A percentile compares a stretch with the other conserved stretches of the same genome.
These are phyloP conservation scores for Emericellopsis terricola DNA, from an alignment of 495 filamentous ascomycete species.

Conservation along the genomic window DNA sequence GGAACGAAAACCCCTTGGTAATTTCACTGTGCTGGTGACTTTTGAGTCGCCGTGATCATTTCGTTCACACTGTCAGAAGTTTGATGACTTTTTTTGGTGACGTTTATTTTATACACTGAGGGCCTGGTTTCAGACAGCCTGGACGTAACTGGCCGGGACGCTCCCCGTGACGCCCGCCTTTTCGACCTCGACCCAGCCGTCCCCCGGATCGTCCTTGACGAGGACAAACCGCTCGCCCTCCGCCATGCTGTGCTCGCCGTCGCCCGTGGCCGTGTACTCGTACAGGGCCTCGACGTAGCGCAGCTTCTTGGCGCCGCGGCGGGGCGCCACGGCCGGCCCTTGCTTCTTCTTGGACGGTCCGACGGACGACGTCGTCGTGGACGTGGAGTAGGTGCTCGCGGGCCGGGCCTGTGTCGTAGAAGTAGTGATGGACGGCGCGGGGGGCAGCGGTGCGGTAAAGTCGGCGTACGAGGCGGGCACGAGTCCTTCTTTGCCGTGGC, in stretches of 20 bases:
- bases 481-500: conserved; percentile 52
- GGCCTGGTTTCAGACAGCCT: too few species aligned
- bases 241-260: conserved; percentile 71
- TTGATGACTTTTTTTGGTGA: too few species aligned
- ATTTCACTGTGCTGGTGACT: too few species aligned
- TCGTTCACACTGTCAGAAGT: too few species aligned
- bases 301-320: conserved; percentile 85
- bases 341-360: conserved; percentile 51
- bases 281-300: conserved; percentile 88
- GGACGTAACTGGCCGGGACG: conserved; percentile 87
- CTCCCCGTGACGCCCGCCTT: conserved; percentile 76
- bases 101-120: too few species aligned
- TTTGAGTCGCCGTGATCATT: too few species aligned
- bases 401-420: conserved; percentile 36
- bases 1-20: too few species aligned
- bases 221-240: conserved; percentile 89
- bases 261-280: conserved; percentile 72
- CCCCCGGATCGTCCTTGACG: conserved; percentile 65
- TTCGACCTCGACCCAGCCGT: conserved; percentile 96
- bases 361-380: conserved; percentile 32
- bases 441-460: conserved; percentile 29
- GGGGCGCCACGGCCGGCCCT: conserved; percentile 82
- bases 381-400: conserved; percentile 61
- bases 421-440: conserved; percentile 27
- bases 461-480: conserved; percentile 66